Conservation (phyloP, 495 filamentous ascomycete genomes). For the Apiosordaria backusii region DNA sequence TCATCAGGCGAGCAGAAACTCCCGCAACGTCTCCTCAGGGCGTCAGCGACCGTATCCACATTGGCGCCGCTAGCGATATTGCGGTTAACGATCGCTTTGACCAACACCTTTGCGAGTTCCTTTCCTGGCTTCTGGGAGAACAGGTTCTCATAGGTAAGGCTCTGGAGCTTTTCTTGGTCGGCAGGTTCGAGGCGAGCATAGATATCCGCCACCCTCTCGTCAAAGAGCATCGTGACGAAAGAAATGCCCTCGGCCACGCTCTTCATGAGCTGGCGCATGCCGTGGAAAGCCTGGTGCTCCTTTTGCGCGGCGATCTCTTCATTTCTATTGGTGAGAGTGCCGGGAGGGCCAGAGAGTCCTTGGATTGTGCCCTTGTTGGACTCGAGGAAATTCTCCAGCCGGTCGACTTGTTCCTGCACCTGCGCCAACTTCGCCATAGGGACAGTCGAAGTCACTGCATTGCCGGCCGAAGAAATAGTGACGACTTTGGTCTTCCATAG, state of each 20-base stretch:
- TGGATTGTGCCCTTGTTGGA: slow-evolving; percentile 86
- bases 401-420: slow-evolving; percentile 76
- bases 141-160: slow-evolving; percentile 79
- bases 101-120: slow-evolving; percentile 90
- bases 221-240: slow-evolving; percentile 88
- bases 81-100: slow-evolving; percentile 96
- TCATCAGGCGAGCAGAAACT: slow-evolving; percentile 97
- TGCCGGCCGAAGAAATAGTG: slow-evolving; percentile 36
- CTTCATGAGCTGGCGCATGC: slow-evolving; percentile 72
- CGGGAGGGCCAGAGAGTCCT: slow-evolving; percentile 81
- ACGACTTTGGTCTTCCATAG: slow-evolving; percentile 72
- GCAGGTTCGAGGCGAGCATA: slow-evolving; percentile 69
- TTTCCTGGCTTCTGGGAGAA: slow-evolving; percentile 76
- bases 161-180: slow-evolving; percentile 61
- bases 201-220: slow-evolving; percentile 87
- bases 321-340: slow-evolving; percentile 69
- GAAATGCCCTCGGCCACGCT: slow-evolving; percentile 93
- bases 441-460: slow-evolving; percentile 60
- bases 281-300: slow-evolving; percentile 88
- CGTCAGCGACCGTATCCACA: slow-evolving; percentile 94
- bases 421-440: slow-evolving; percentile 59
- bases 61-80: slow-evolving; percentile 95
- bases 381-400: slow-evolving; percentile 75
- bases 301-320: slow-evolving; percentile 87
- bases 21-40: slow-evolving; percentile 82